Conservation (phyloP, 192 early-diverging fungal species). For the Backusella sp. region DNA sequence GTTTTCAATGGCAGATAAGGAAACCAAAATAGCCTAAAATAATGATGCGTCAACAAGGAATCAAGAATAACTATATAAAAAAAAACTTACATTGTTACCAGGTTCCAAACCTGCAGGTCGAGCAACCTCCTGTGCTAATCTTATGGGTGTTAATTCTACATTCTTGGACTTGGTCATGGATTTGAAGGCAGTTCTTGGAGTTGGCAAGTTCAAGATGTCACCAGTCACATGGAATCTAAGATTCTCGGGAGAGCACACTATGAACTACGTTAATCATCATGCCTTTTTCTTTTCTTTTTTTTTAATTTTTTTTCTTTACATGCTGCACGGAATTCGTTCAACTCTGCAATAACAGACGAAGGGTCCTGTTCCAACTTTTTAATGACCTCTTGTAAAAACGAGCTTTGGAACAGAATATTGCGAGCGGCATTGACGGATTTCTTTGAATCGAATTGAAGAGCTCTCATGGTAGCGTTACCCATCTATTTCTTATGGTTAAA, state of each 20-base stretch:
- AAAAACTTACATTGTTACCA: slow-evolving; percentile 22
- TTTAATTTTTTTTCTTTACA: too few species aligned
- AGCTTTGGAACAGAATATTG: slow-evolving; percentile 45
- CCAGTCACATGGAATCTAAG: slow-evolving; percentile 54
- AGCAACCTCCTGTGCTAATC: slow-evolving; percentile 24
- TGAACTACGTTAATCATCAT: not conserved
- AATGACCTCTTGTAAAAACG: slow-evolving; percentile 47
- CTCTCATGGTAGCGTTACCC: slow-evolving; percentile 39
- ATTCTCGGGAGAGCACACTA: slow-evolving; percentile 49
- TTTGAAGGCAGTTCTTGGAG: slow-evolving; percentile 43
- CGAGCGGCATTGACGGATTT: slow-evolving; percentile 48
- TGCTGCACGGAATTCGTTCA: slow-evolving; percentile 47
- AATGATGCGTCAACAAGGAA: too few species aligned
- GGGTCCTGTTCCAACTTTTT: slow-evolving; percentile 46
- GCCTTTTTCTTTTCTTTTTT: too few species aligned
- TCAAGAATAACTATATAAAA: not conserved
- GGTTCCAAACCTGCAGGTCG: slow-evolving; percentile 20
- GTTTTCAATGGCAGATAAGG: slow-evolving; percentile 56
- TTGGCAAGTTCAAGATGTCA: slow-evolving; percentile 45
- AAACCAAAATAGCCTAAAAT: slow-evolving; percentile 44
- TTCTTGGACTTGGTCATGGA: not conserved
- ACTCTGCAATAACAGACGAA: slow-evolving; percentile 38
- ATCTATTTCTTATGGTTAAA: slow-evolving; percentile 30
- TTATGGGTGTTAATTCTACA: slow-evolving; percentile 7
- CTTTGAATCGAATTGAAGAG: slow-evolving; percentile 40